Evolutionary conservation across 2,329 filamentous ascomycete genomes (phyloP).

Genomic region (Ophiostoma quercus): DNA sequence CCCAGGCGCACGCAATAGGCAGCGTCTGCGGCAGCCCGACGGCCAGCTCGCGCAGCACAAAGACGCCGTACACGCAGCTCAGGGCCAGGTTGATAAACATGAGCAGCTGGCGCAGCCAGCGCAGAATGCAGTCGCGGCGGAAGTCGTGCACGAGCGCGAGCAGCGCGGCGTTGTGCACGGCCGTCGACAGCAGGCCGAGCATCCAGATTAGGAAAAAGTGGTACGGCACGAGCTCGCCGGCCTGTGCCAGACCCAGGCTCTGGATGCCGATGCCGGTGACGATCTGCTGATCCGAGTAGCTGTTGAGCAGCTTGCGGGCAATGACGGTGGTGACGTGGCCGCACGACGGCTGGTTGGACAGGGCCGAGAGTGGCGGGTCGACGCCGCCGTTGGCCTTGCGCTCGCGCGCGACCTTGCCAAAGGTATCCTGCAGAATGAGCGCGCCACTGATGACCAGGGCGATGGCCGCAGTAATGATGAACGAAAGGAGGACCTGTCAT

Average conservation of each 20-base stretch:
- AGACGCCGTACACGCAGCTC: conserved; percentile 51
- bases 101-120: conserved; percentile 60
- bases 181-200: conserved; percentile 58
- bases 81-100: conserved; percentile 62
- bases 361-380: conserved; percentile 33
- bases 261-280: conserved; percentile 65
- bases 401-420: conserved; percentile 28
- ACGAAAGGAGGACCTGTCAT: conserved; percentile 55
- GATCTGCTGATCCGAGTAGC: conserved; percentile 64
- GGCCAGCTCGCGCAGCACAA: conserved; percentile 51
- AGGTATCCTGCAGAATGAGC: conserved; percentile 52
- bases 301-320: conserved; percentile 58
- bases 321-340: conserved; percentile 35
- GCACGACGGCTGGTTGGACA: neutral
- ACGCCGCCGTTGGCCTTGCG: conserved; percentile 31
- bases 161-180: conserved; percentile 60
- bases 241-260: conserved; percentile 56
- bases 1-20: conserved; percentile 59
- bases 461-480: conserved; percentile 58
- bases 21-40: conserved; percentile 46
- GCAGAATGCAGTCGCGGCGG: conserved; percentile 60
- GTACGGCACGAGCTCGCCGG: conserved; percentile 55
- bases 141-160: conserved; percentile 62
- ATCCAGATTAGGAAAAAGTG: conserved; percentile 70
- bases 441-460: conserved; percentile 51